Percentiles rank a stretch among this genome's conserved stretches.
Conservation (phyloP, 352 stramenopile species). For the Pythium aquatile region DNA sequence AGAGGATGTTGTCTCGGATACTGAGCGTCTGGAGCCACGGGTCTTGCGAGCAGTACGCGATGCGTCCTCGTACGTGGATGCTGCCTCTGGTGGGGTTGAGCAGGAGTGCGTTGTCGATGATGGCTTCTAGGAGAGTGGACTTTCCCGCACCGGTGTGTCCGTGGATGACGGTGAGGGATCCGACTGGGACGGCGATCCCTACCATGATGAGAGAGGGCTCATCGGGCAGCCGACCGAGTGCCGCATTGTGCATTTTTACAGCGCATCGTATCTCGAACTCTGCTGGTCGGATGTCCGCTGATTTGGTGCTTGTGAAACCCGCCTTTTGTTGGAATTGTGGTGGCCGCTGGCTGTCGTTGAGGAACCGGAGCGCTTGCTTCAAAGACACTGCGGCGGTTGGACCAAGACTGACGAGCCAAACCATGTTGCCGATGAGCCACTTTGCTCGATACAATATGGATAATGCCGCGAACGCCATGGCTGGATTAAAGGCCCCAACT, state of each 20-base stretch:
- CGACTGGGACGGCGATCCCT: slow-evolving; percentile 3
- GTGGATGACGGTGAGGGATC: slow-evolving; percentile 33
- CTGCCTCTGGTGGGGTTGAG: slow-evolving; percentile 20
- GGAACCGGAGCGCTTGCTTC: slow-evolving; percentile 9
- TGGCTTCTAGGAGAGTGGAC: slow-evolving; percentile 25
- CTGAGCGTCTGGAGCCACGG: slow-evolving; percentile 92
- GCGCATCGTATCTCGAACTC: background rate
- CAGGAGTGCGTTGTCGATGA: slow-evolving; percentile 26
- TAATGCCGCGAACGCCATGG: slow-evolving; percentile 12
- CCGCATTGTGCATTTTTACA: slow-evolving; percentile 2
- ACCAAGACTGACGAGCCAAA: background rate
- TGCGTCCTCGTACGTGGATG: slow-evolving; percentile 26
- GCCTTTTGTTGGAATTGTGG: background rate
- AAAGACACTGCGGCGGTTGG: slow-evolving; percentile 1
- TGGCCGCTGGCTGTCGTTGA: background rate
- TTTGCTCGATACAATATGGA: slow-evolving; percentile 9
- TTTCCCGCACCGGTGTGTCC: slow-evolving; percentile 32
- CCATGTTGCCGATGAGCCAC: background rate
- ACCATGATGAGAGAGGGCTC: slow-evolving; percentile 15
- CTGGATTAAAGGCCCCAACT: slow-evolving; percentile 4
- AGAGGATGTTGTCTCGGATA: slow-evolving; percentile 91
- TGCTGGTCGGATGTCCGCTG: background rate
- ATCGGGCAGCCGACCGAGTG: background rate
- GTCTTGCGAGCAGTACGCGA: slow-evolving; percentile 63
- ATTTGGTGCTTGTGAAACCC: background rate